A percentile compares a stretch with the other conserved stretches of the same genome.
These are phyloP conservation scores for Fragaria nilgerrensis DNA, from an alignment of 306 rosid species.

Conservation along the genomic window DNA sequence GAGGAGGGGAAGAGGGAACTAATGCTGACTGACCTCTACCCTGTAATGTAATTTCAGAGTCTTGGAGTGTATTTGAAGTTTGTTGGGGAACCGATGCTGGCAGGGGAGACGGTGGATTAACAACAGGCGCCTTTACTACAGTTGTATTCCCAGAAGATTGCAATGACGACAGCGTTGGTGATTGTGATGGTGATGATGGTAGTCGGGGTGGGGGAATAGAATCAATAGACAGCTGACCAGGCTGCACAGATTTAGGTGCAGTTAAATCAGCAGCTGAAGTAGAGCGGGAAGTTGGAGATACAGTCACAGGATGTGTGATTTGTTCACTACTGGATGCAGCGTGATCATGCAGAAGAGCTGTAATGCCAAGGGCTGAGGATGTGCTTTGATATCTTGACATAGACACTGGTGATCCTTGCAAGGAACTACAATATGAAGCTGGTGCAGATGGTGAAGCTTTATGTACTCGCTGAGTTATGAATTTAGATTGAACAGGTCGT, in stretches of 20 bases:
- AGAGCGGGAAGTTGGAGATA: slow-evolving; percentile 26
- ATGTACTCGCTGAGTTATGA: slow-evolving; percentile 62
- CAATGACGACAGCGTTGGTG: slow-evolving; percentile 24
- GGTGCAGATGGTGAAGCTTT: slow-evolving; percentile 53
- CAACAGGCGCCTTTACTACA: slow-evolving; percentile 25
- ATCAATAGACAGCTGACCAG: slow-evolving; percentile 17
- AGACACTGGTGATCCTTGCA: slow-evolving; percentile 60
- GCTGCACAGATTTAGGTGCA: slow-evolving; percentile 33
- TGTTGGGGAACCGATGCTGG: slow-evolving; percentile 21
- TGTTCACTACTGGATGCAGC: slow-evolving; percentile 39
- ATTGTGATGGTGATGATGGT: slow-evolving; percentile 24
- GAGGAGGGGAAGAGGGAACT: slow-evolving; percentile 26
- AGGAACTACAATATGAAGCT: slow-evolving; percentile 48
- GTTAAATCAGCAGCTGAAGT: slow-evolving; percentile 29
- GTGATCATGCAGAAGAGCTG: slow-evolving; percentile 80
- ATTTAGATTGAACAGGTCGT: slow-evolving; percentile 59
- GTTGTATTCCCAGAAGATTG: slow-evolving; percentile 36
- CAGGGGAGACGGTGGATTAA: slow-evolving; percentile 18
- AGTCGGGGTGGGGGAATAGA: slow-evolving; percentile 33
- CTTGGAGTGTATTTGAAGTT: slow-evolving; percentile 31
- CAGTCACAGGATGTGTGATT: slow-evolving; percentile 31
- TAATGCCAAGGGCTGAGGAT: slow-evolving; percentile 81
- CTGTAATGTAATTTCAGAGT: slow-evolving; percentile 26
- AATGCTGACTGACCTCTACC: slow-evolving; percentile 30
- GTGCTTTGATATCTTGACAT: slow-evolving; percentile 61